Evolutionary conservation across 352 stramenopile genomes (phyloP).

Genomic region (Phytophthora sansomeana): DNA sequence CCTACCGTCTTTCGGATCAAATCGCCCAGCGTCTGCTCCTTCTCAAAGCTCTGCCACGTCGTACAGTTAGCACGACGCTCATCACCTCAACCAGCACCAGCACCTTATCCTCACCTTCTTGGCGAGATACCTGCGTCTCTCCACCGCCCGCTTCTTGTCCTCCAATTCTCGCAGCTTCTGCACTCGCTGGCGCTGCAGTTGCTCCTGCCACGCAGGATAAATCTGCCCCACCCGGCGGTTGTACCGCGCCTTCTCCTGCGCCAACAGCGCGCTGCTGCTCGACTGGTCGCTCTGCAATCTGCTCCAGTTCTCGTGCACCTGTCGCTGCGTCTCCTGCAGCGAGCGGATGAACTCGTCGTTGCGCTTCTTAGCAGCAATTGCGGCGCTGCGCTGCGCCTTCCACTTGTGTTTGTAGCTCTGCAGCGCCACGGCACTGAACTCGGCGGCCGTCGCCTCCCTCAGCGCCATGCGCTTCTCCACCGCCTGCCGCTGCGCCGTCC

Average conservation of each 20-base stretch:
- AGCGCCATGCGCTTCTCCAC: slow-evolving; percentile 81
- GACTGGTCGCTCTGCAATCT: slow-evolving; percentile 54
- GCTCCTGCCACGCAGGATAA: slow-evolving; percentile 80
- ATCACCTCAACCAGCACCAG: neutral
- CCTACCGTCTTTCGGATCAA: slow-evolving; percentile 76
- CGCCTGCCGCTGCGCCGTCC: slow-evolving; percentile 55
- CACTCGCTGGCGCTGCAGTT: slow-evolving; percentile 59
- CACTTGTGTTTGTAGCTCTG: slow-evolving; percentile 74
- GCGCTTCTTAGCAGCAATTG: slow-evolving; percentile 50
- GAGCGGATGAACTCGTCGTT: slow-evolving; percentile 75
- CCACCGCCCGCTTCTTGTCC: slow-evolving; percentile 75
- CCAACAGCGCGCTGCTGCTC: slow-evolving; percentile 46
- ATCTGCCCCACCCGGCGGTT: slow-evolving; percentile 67
- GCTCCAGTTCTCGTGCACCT: slow-evolving; percentile 55
- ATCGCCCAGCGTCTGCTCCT: slow-evolving; percentile 73
- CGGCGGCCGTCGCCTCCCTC: slow-evolving; percentile 74
- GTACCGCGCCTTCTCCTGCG: slow-evolving; percentile 72
- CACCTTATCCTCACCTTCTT: slow-evolving; percentile 60
- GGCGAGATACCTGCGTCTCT: slow-evolving; percentile 70
- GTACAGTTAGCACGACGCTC: neutral
- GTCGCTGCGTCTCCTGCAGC: slow-evolving; percentile 59
- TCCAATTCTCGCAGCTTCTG: slow-evolving; percentile 70
- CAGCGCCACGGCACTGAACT: slow-evolving; percentile 75
- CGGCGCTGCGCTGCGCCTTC: slow-evolving; percentile 55
- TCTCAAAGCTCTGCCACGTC: slow-evolving; percentile 78